Percentiles rank a stretch among this genome's conserved stretches.
Conservation (phyloP, 176 grass and related monocot species). For the Carex kokanica region DNA sequence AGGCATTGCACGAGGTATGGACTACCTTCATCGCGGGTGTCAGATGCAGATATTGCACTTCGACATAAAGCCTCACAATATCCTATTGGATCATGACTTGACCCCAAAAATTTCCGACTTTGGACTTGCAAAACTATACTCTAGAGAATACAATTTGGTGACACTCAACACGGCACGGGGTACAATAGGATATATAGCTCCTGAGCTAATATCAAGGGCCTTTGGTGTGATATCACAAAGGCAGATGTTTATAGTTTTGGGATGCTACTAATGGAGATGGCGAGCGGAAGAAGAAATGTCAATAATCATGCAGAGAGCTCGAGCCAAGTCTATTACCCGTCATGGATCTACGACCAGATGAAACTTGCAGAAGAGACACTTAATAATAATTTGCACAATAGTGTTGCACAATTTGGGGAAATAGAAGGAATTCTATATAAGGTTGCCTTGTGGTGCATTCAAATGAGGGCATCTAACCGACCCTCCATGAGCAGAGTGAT, state of each 20-base stretch:
- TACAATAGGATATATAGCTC: slow-evolving; percentile 68
- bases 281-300: slow-evolving; percentile 1
- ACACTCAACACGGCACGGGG: slow-evolving; percentile 49
- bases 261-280: slow-evolving; percentile 34
- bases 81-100: slow-evolving; percentile 39
- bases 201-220: slow-evolving; percentile 55
- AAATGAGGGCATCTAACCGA: slow-evolving; percentile 40
- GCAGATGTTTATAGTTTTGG: slow-evolving; percentile 38
- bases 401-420: neutral
- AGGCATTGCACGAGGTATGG: slow-evolving; percentile 47
- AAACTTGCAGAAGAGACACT: neutral
- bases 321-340: neutral
- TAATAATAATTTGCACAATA: neutral
- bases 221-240: slow-evolving; percentile 48
- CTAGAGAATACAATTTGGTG: slow-evolving; percentile 33
- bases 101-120: slow-evolving; percentile 60
- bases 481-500: slow-evolving; percentile 37
- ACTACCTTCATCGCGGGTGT: slow-evolving; percentile 62
- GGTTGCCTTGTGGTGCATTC: slow-evolving; percentile 70
- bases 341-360: slow-evolving; percentile 46
- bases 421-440: slow-evolving; percentile 50
- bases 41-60: slow-evolving; percentile 66
- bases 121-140: slow-evolving; percentile 53
- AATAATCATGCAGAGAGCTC: neutral
- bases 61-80: slow-evolving; percentile 68